Base-by-base conservation (phyloP, 75 land plant species). In the Larix kaempferi region DNA sequence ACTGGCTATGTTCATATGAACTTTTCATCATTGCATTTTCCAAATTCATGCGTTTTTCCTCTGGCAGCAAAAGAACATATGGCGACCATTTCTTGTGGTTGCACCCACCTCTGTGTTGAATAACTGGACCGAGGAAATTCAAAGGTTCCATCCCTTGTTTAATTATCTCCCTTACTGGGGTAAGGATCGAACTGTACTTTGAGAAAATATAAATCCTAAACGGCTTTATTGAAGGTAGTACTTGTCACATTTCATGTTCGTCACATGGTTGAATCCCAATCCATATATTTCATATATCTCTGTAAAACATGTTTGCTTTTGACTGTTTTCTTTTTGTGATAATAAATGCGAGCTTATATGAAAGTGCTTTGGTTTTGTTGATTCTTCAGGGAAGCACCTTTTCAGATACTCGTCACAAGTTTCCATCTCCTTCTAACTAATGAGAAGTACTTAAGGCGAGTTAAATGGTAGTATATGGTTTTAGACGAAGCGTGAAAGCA, bases 391-490 rank as follows among this genome's bases (percentile, higher is more conserved):
- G 99, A 95, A 7, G 83, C 99, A 67, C 82, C 87, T 29, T 97
- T 94, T 77, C 99, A 97, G 80, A 91, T 97, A 49, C 88, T 97
- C 21, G 91, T 97, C 77, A 97, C 99, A 71, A 97, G 98, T 79
- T 97, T 94, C 64, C 98, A 97, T 76, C 86, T 97, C 12, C 77
- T 97, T 27, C 95, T 94, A 21, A 59, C 90, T 63, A 98, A 97
- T 84, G 98, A 97, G 82, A 97, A 97, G 83, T 88, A 87, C 74
- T 89, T 97, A 29, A 86, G 86, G 41, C 91, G 95, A 64, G 98
- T 97, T 61, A 97, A 95, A 75, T 97, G 99, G 99, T 95, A 97
- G 80, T 97, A 97, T 75, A 91, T 97, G 95, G 99, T 97, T 4
- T 86, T 97, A 25, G 99, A 97, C 86, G 99, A 97, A 88, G 99